A percentile compares a stretch with the other conserved stretches of the same genome.
Conservation (phyloP, 176 grass and related monocot genomes). For the Bolboschoenus planiculmis region DNA sequence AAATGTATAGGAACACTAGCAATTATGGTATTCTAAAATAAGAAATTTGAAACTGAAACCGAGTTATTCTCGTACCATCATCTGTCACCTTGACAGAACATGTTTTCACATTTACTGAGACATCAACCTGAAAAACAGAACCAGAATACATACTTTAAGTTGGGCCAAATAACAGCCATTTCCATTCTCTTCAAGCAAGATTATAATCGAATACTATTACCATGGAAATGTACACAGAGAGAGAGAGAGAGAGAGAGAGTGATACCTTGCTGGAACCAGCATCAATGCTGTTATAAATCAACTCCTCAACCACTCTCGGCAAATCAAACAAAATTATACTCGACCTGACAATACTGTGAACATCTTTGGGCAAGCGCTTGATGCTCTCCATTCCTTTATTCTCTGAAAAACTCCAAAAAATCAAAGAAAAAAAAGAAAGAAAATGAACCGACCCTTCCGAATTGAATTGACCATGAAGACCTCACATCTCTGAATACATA, state of each 20-base stretch:
- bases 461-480: not conserved
- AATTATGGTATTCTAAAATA: not conserved
- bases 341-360: slow-evolving; percentile 59
- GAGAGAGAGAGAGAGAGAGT: not conserved
- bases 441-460: not conserved
- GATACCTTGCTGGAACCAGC: slow-evolving; percentile 71
- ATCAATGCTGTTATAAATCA: slow-evolving; percentile 82
- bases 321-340: slow-evolving; percentile 64
- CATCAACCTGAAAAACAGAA: slow-evolving; percentile 54
- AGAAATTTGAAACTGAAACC: not conserved
- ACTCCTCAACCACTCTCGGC: slow-evolving; percentile 74
- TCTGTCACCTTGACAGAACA: slow-evolving; percentile 82
- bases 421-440: not conserved
- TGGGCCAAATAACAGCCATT: not conserved
- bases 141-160: not conserved
- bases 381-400: slow-evolving; percentile 50
- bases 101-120: slow-evolving; percentile 55
- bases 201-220: not conserved
- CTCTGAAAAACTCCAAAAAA: slow-evolving; percentile 18
- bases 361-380: slow-evolving; percentile 42
- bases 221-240: not conserved
- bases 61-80: slow-evolving; percentile 44
- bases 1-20: not conserved
- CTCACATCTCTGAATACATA: not conserved
- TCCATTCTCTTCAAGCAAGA: not conserved